Conservation (phyloP, 129 eudicot genomes). For the Gnaphalium uliginosum region DNA sequence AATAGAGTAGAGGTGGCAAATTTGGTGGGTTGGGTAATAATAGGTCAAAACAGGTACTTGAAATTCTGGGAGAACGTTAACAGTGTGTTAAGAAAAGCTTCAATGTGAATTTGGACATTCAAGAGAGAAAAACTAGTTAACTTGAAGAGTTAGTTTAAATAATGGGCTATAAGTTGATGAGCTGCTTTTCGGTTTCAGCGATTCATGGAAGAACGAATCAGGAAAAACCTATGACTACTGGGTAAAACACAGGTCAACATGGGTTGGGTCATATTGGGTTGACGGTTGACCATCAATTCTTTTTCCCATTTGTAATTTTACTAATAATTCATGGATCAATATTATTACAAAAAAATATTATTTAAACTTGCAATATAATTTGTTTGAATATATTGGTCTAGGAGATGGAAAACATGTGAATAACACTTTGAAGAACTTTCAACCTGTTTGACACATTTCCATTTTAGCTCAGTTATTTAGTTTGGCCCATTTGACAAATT, state of each 20-base stretch:
- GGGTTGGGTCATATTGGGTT: background rate
- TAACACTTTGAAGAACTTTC: background rate
- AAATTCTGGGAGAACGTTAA: too few relatives aligned
- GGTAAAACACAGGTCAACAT: too few relatives aligned
- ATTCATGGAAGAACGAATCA: too few relatives aligned
- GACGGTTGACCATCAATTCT: background rate
- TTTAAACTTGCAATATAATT: background rate
- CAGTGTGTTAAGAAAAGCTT: too few relatives aligned
- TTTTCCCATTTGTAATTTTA: background rate
- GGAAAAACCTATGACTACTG: too few relatives aligned
- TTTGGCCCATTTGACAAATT: background rate
- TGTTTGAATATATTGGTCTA: background rate
- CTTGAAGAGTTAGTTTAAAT: too few relatives aligned
- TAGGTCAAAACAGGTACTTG: background rate
- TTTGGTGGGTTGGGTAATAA: background rate
- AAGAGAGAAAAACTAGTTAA: too few relatives aligned
- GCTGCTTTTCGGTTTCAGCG: too few relatives aligned
- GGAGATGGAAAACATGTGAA: background rate
- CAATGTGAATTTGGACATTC: too few relatives aligned
- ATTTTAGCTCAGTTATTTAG: background rate
- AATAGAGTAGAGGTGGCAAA: conserved; percentile 4
- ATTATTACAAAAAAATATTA: background rate
- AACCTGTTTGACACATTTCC: background rate
- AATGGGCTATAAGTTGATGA: too few relatives aligned
- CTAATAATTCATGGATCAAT: background rate